Evolutionary conservation across 2,329 filamentous ascomycete genomes (phyloP), one percentile per base, ranked within the genome.

Genomic region (Aspergillus vadensis): DNA sequence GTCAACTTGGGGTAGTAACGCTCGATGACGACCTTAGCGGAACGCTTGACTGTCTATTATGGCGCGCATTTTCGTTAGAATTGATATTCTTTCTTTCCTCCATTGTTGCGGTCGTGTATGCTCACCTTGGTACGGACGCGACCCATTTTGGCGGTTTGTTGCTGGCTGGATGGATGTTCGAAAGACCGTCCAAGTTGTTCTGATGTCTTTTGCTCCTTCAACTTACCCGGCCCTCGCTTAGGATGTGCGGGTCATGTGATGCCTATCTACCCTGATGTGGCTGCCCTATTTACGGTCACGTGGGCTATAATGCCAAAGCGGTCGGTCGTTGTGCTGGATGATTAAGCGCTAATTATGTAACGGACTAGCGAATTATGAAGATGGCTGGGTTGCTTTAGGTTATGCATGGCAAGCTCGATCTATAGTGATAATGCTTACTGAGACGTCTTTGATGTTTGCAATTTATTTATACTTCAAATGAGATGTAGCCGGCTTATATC

Each of bases 1-100:
- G 93, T 97, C 81, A 99, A 87, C 84, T 92, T 92, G 79, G 95
- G 95, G 85, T 96, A 96, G 87, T 95, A 96, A 72, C 91, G 88
- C 90, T 97, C 93, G 84, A 99, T 98, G 86, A 98, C 94, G 88
- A 97, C 92, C 91, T 99, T 99, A 85, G 95, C 93, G 86, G 88
- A 90, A 82, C 89, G 88, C 85, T 90, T 90, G 77, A 90, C 88
- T 73, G 87, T 89, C 85, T 85, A 63, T 36, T 65, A 27, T 47
- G 52, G 17, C 14, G 47, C 32, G 32, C 32, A 36, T 55, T 32
- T 38, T 57, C 41, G 27, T 49, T 47, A 57, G 58, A 53, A 48
- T 30, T 19, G 15, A 23, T 25, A 25, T 9, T 48, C 36, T 39
- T 19, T 17, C 7, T 44, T 15, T 43, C n/a, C 36, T 47, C 14